Evolutionary conservation across 2,329 filamentous ascomycete genomes (phyloP).

Genomic region (Ophiostoma sp.): DNA sequence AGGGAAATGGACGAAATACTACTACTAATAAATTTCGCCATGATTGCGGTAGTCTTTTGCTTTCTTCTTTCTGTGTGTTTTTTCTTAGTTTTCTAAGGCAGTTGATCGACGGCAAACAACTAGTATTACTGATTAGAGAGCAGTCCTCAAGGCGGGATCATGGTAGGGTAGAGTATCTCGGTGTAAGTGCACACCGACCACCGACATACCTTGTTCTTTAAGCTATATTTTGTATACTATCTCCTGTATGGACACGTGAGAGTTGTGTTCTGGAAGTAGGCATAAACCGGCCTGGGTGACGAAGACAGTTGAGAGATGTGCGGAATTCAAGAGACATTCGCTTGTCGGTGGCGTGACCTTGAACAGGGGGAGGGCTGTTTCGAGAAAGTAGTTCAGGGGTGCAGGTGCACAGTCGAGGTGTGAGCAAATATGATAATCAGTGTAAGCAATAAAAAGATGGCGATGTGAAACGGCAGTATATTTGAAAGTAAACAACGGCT

Average conservation of each 20-base stretch:
- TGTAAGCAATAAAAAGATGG: background rate
- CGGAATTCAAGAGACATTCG: constrained; percentile 61
- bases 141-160: background rate
- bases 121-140: background rate
- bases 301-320: constrained; percentile 56
- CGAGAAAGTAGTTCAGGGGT: background rate
- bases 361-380: background rate
- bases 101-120: background rate
- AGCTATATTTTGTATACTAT: constrained; percentile 57
- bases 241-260: constrained; percentile 56
- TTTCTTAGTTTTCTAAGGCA: background rate
- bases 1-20: constrained; percentile 29
- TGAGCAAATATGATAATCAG: background rate
- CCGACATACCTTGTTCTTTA: constrained; percentile 12
- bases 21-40: constrained; percentile 43
- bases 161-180: background rate
- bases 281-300: constrained; percentile 59
- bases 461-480: too few species aligned
- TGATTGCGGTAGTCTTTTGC: constrained; percentile 38
- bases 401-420: background rate
- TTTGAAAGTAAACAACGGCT: background rate
- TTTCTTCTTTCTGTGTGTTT: background rate
- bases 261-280: constrained; percentile 57
- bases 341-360: constrained; percentile 19
- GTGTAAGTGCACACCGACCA: background rate